phyloP scores from a whole-genome alignment of 164 flowering plant species.

The Saururus chinensis region DNA sequence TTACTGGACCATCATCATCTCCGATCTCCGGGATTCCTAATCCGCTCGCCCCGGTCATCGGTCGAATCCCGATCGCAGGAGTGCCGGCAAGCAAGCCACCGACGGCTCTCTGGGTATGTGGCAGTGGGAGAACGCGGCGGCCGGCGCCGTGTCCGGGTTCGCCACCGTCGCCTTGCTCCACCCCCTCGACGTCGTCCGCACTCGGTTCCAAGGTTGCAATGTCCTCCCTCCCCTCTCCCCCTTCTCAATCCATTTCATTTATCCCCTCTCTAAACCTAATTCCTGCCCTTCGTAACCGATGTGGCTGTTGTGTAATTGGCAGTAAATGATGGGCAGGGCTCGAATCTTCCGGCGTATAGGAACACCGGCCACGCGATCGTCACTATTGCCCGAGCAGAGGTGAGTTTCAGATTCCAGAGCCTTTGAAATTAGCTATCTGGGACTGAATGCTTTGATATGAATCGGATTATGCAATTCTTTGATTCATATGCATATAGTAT shows the following conservation, averaged over 20 bases:
- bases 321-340: slow-evolving; percentile 72
- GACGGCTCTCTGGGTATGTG: slow-evolving; percentile 9
- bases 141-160: slow-evolving; percentile 88
- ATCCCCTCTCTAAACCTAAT: too few relatives aligned
- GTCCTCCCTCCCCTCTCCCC: slow-evolving; percentile 1
- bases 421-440: neutral
- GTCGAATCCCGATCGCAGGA: too few relatives aligned
- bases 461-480: neutral
- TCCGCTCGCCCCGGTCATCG: too few relatives aligned
- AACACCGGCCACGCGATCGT: slow-evolving; percentile 80
- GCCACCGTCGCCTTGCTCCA: slow-evolving; percentile 80
- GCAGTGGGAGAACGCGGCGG: slow-evolving; percentile 91
- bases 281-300: too few relatives aligned
- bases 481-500: neutral
- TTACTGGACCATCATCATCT: too few relatives aligned
- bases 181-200: slow-evolving; percentile 96
- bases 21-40: too few relatives aligned
- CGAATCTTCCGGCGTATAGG: slow-evolving; percentile 56
- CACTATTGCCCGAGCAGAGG: slow-evolving; percentile 84
- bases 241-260: neutral
- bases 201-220: slow-evolving; percentile 75
- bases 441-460: too few relatives aligned
- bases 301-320: too few relatives aligned
- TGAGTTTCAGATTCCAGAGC: slow-evolving; percentile 10
- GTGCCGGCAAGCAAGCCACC: too few relatives aligned